Base-by-base conservation (phyloP, 2,329 filamentous ascomycete species). In the Cryphonectria radicalis region DNA sequence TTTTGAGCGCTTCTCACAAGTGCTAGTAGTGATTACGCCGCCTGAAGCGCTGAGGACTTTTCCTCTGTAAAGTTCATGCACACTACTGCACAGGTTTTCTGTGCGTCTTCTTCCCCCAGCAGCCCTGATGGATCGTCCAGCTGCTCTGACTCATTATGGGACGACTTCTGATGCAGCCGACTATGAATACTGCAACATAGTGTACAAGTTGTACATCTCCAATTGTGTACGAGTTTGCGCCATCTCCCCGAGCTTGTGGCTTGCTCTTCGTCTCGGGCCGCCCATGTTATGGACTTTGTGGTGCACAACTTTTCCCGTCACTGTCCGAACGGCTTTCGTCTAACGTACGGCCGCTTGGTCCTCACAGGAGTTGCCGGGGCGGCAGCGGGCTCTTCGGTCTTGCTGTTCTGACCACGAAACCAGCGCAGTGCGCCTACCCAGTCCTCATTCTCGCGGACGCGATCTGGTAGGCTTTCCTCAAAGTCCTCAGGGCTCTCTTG, bases 371-470 rank as follows among this genome's bases (percentile, higher is more conserved):
- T 57, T n/a, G 64, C 59, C 17, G 63, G 66, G 32, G 62, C 64
- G 25, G 62, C 67, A 46, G 55, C 66, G 28, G 72, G 55, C 32
- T 53, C 14, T 35, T 57, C 19, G 22, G 22, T 28, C 35, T 64
- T 64, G 46, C 63, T 37, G n/a, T 59, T 68, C 17, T 59, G 63
- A 55, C 35, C 60, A 57, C 62, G 67, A 50, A 78, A 65, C 69
- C 68, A 50, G 22, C 82, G 80, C 71, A 83, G 72, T 74, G 82
- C 84, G 62, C 79, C 79, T 43, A 84, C 66, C 86, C 86, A 88
- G 1, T 77, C 79, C 1, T 82, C 79, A 67, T 88, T 84, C 2
- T 79, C 79, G 42, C 73, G 77, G 7, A 88, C 83, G 42, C 82
- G 80, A 0, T 82, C 80, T 0, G 86, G 86, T 1, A 88, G 75